Percentiles rank a stretch among this genome's conserved stretches.
These are phyloP conservation scores for Paramecium tetraurelia DNA, from an alignment of 73 alveolate genomes.

Conservation along the genomic window DNA sequence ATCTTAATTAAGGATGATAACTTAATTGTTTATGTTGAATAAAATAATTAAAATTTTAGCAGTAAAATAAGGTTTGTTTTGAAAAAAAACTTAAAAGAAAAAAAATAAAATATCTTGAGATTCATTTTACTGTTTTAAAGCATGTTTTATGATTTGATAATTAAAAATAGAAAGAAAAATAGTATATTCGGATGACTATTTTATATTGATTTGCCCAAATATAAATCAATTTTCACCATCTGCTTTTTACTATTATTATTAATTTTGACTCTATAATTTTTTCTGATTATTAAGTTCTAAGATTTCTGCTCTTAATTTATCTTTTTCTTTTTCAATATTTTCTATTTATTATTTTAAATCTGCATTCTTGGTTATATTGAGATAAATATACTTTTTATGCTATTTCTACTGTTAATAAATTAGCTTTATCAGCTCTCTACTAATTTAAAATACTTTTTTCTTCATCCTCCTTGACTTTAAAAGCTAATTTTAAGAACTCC, in stretches of 20 bases:
- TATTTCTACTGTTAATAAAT: neutral
- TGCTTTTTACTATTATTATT: neutral
- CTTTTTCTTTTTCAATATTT: conserved; percentile 20
- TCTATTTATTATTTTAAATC: neutral
- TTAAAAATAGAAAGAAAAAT: neutral
- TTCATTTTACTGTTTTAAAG: neutral
- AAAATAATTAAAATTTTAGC: no score
- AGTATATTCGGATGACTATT: neutral
- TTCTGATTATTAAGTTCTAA: neutral
- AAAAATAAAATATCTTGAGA: no score
- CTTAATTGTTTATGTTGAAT: no score
- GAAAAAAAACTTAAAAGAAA: no score
- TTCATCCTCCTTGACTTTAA: neutral
- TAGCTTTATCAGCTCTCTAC: conserved; percentile 7
- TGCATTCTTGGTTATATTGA: neutral
- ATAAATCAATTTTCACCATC: neutral
- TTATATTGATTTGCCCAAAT: neutral
- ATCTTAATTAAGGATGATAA: no score
- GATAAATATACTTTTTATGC: neutral
- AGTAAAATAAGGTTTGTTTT: no score
- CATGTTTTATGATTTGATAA: neutral
- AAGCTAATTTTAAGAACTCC: conserved; percentile 2
- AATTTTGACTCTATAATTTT: neutral
- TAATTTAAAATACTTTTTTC: neutral
- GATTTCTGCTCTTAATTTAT: conserved; percentile 15